A percentile compares a stretch with the other conserved stretches of the same genome.
Evolutionary conservation across 805 yeast genomes (phyloP).

Genomic region (Yarrowia osloensis): DNA sequence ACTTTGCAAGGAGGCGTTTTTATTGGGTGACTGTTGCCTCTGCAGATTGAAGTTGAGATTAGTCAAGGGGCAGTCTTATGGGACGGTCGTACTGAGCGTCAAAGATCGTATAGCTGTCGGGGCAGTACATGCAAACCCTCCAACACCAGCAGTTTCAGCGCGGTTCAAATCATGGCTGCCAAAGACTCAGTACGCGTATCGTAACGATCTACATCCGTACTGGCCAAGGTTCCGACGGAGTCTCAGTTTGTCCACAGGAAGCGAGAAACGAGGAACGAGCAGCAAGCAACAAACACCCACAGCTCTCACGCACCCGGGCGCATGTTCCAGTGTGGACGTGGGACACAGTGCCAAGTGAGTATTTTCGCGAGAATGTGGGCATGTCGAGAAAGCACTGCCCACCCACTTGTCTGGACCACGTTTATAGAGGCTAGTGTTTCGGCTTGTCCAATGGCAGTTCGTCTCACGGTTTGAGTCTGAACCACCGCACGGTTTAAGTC

Average conservation of each 20-base stretch:
- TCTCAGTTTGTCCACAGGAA: background rate
- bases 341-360: background rate
- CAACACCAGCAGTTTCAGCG: no score
- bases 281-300: constrained; percentile 15
- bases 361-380: background rate
- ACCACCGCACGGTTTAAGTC: no score
- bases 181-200: no score
- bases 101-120: no score
- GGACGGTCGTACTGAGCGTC: no score
- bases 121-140: no score
- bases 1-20: background rate
- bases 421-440: background rate
- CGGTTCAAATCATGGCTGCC: no score
- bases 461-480: no score
- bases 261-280: background rate
- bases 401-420: background rate
- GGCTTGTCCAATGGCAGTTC: no score
- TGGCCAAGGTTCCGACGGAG: constrained; percentile 11
- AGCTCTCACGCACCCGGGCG: background rate
- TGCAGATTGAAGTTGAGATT: background rate
- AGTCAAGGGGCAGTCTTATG: no score
- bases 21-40: background rate
- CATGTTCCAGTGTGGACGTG: background rate
- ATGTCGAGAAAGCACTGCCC: background rate
- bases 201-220: no score